A percentile compares a stretch with the other conserved stretches of the same genome.
Conservation (phyloP, 768 basidiomycete genomes). For the Phlegmacium glaucopus region DNA sequence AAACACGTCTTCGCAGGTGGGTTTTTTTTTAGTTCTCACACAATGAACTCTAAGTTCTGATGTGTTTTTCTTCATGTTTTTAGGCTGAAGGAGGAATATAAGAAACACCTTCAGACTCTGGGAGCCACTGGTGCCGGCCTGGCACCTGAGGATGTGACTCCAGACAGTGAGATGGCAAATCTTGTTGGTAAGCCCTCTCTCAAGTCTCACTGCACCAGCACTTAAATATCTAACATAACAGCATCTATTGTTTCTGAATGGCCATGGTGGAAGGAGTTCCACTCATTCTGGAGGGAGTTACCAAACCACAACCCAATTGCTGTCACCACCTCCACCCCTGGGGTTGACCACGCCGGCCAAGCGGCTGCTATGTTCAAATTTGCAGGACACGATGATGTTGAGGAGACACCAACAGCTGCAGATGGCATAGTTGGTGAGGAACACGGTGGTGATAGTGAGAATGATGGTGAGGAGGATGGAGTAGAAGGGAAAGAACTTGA, state of each 20-base stretch:
- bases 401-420: background rate
- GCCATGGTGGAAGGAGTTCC: constrained; percentile 27
- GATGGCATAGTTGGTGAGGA: background rate
- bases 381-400: background rate
- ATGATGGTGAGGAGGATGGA: constrained; percentile 2
- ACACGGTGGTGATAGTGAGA: background rate
- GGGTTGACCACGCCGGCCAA: constrained; percentile 14
- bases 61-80: too few relatives aligned
- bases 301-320: constrained; percentile 26
- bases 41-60: too few relatives aligned
- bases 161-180: constrained; percentile 11
- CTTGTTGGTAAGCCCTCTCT: constrained; percentile 11
- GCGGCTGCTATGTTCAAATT: constrained; percentile 6
- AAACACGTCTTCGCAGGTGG: constrained; percentile 14
- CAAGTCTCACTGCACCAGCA: background rate
- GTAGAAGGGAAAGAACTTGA: background rate
- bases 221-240: constrained; percentile 1
- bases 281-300: constrained; percentile 25
- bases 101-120: constrained; percentile 5
- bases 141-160: constrained; percentile 3
- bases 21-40: background rate
- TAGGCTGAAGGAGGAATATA: constrained; percentile 21
- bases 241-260: constrained; percentile 10
- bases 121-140: constrained; percentile 17
- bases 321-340: constrained; percentile 16